Percentiles rank a stretch among this genome's conserved stretches.
These are phyloP conservation scores for Aspergillus sergii DNA, from an alignment of 2,329 filamentous ascomycete genomes.

Conservation along the genomic window DNA sequence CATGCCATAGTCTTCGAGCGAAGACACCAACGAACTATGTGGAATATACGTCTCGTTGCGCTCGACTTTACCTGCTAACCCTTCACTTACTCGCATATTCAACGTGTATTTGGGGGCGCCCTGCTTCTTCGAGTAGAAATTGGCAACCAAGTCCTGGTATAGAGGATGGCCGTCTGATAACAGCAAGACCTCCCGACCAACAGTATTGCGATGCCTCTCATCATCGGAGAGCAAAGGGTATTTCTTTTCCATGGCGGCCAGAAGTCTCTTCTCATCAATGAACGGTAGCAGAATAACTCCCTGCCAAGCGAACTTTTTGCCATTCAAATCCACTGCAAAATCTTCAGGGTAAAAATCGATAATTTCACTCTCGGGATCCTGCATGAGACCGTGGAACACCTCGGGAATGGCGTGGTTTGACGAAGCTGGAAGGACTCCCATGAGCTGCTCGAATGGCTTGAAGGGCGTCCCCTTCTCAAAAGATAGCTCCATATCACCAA, in stretches of 20 bases:
- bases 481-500: conserved; percentile 74
- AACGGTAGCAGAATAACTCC: conserved; percentile 92
- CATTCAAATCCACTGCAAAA: conserved; percentile 90
- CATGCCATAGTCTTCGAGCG: conserved; percentile 71
- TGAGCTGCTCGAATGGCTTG: conserved; percentile 92
- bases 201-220: conserved; percentile 75
- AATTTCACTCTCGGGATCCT: conserved; percentile 81
- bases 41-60: conserved; percentile 85
- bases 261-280: conserved; percentile 86
- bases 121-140: conserved; percentile 92
- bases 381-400: conserved; percentile 90
- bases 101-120: conserved; percentile 68
- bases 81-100: conserved; percentile 73
- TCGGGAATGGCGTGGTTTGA: conserved; percentile 89
- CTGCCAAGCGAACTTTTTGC: conserved; percentile 98
- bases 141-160: conserved; percentile 79
- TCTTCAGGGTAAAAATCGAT: conserved; percentile 97
- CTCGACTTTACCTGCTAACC: conserved; percentile 76
- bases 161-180: conserved; percentile 82
- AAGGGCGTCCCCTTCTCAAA: conserved; percentile 88
- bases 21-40: conserved; percentile 77
- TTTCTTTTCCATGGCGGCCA: conserved; percentile 78
- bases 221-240: conserved; percentile 78
- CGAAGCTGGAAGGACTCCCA: conserved; percentile 93
- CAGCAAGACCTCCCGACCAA: conserved; percentile 79